Evolutionary conservation across 2,329 filamentous ascomycete species (phyloP), one percentile per base, ranked within the genome.

Genomic region (Hymenoscyphus linearis): DNA sequence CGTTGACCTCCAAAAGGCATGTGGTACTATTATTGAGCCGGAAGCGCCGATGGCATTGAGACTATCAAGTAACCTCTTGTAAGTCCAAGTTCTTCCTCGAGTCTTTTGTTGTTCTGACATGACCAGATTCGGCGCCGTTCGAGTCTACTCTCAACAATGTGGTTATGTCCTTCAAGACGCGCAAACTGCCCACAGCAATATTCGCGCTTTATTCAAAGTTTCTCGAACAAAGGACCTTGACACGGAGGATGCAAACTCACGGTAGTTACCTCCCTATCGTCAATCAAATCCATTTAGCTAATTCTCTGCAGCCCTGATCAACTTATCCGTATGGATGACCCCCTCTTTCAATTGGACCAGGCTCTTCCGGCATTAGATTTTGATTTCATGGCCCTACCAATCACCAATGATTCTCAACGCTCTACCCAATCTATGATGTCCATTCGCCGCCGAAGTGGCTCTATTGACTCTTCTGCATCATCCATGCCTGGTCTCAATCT

Each of bases 11-110:
- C 82, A 85, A 37, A 92, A 89, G 71, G 93, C 95, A 61, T 97
- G 93, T 74, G 82, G 88, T 65, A 95, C 88, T n/a, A 96, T 99
- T 72, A 84, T 90, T 40, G 82, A 90, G 60, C 92, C 90, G 69
- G 90, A 88, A 5, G 91, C 90, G 1, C 95, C 95, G 2, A 88
- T 99, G 76, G 93, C 95, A 4, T 76, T 99, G 66, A 87, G 95
- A 37, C 82, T 99, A 25, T 93, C 98, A 72, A 89, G 92, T 16
- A 97, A 88, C 68, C 80, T 99, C 18, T 84, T 99, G 84, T 88
- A 72, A 72, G 80, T 70, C 27, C 37, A 2, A 36, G n/a, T 16
- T n/a, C 40, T 10, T 25, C 31, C 31, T 14, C 31, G 6, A 16
- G n/a, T 18, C 16, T 31, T 4, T 25, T 5, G 40, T 25, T 10